Conservation (phyloP, 2,329 filamentous ascomycete genomes). For the Aspergillus amoenus region DNA sequence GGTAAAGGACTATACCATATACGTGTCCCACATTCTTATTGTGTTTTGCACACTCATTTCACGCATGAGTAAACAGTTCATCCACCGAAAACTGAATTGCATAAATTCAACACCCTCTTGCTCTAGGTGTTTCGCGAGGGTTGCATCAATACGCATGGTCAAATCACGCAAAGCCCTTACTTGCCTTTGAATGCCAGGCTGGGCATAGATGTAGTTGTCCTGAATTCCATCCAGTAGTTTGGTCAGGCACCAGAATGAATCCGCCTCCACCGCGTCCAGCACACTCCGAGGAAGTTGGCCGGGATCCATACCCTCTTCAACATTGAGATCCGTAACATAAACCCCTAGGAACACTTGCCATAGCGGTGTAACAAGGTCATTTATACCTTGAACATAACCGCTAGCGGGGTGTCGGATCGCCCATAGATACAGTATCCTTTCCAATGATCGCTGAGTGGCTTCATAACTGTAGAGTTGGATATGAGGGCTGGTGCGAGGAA, state of each 20-base stretch:
- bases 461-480: slow-evolving; percentile 94
- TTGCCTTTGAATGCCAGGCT: slow-evolving; percentile 94
- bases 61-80: slow-evolving; percentile 98
- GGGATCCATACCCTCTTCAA: slow-evolving; percentile 94
- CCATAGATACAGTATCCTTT: slow-evolving; percentile 96
- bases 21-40: slow-evolving; percentile 99
- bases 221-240: slow-evolving; percentile 98
- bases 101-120: slow-evolving; percentile 95
- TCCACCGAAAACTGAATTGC: slow-evolving; percentile 98
- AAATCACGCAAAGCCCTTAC: slow-evolving; percentile 86
- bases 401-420: slow-evolving; percentile 95
- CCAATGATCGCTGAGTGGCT: slow-evolving; percentile 88
- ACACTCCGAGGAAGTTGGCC: slow-evolving; percentile 88
- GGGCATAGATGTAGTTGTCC: slow-evolving; percentile 97
- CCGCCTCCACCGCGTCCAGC: slow-evolving; percentile 92
- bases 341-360: slow-evolving; percentile 95
- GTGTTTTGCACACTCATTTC: slow-evolving; percentile 96
- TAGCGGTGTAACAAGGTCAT: slow-evolving; percentile 95
- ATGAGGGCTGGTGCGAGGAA: slow-evolving; percentile 93
- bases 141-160: slow-evolving; percentile 82
- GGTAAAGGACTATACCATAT: slow-evolving; percentile 66
- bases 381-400: slow-evolving; percentile 98
- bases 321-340: slow-evolving; percentile 91
- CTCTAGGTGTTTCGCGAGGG: slow-evolving; percentile 83
- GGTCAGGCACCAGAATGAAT: slow-evolving; percentile 97